Evolutionary conservation across 805 yeast species (phyloP).

Genomic region (Komagataella pastoris): DNA sequence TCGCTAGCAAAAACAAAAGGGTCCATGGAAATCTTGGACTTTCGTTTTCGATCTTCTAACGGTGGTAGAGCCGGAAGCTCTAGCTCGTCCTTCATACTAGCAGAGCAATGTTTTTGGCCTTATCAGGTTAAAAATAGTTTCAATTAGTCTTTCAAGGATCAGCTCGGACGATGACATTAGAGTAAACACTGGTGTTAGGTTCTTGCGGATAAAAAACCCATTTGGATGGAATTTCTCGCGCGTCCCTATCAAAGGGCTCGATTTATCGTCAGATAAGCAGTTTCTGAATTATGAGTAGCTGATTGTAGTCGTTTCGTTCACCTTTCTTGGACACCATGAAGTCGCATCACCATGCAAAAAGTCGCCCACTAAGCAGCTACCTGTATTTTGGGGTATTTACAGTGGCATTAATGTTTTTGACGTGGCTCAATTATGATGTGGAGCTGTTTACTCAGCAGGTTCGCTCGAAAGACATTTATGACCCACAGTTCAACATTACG

Average conservation of each 20-base stretch:
- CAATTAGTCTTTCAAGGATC: background rate
- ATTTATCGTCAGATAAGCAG: background rate
- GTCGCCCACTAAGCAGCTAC: background rate
- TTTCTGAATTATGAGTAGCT: background rate
- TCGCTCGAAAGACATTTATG: background rate
- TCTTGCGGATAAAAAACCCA: background rate
- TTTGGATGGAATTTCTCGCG: background rate
- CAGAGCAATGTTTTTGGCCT: background rate
- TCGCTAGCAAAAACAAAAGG: background rate
- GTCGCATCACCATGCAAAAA: background rate
- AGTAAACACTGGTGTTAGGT: background rate
- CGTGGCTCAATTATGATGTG: background rate
- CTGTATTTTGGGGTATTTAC: background rate
- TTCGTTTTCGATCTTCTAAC: background rate
- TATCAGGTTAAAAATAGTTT: background rate
- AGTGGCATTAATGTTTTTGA: background rate
- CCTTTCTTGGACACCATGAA: background rate
- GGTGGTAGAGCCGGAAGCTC: background rate
- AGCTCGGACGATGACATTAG: background rate
- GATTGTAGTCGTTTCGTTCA: background rate
- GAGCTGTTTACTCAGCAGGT: background rate
- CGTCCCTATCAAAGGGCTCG: background rate
- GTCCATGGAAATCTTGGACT: background rate
- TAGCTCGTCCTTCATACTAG: background rate
- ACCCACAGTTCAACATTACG: slow-evolving; percentile 1